Base-by-base conservation (phyloP, 768 basidiomycete genomes). In the Psilocybe subaeruginosa region DNA sequence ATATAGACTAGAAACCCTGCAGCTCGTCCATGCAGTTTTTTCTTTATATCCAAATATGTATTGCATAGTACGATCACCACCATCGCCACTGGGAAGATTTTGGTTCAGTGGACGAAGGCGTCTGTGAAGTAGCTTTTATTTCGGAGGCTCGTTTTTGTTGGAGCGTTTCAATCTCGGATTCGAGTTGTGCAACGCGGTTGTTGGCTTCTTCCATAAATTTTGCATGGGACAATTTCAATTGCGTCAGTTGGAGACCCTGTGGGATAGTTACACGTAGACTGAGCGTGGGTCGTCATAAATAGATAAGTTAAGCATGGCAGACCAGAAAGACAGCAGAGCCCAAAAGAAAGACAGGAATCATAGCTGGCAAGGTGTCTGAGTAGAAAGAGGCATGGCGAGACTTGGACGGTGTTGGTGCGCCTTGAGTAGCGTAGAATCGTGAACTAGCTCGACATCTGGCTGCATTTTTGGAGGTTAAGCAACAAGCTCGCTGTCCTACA, bases 281-380 rank as follows among this genome's bases (percentile, higher is more conserved):
- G 52, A 58, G 56, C 12, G 57, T 46, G 35, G 41, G 23, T 54
- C 47, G 46, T 54, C 61, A 58, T 3, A 54, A 51, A 55, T 43
- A 51, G 23, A 55, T 30, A 57, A 49, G 37, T 29, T 54, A 59
- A 58, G 52, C 43, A 52, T 35, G 50, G 66, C 80, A 50, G 69
- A 91, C 92, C 66, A 92, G 78, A 75, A 92, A 93, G 58, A 93
- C 82, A 8, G 87, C 89, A 54, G 91, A 92, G 16, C 91, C 92
- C 11, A 94, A 79, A 54, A 94, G 76, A 54, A 87, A 86, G 56
- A 94, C 77, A 8, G 92, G 92, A 52, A 93, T 75, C 90, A 93
- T 93, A 33, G 84, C 85, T 29, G 92, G 92, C 41, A 89, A 74
- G 52, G 88, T 80, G 55, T 85, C 81, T 47, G 85, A 77, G 72